Evolutionary conservation across 2,329 filamentous ascomycete genomes (phyloP).

Genomic region (Dothideomycetes sp.): DNA sequence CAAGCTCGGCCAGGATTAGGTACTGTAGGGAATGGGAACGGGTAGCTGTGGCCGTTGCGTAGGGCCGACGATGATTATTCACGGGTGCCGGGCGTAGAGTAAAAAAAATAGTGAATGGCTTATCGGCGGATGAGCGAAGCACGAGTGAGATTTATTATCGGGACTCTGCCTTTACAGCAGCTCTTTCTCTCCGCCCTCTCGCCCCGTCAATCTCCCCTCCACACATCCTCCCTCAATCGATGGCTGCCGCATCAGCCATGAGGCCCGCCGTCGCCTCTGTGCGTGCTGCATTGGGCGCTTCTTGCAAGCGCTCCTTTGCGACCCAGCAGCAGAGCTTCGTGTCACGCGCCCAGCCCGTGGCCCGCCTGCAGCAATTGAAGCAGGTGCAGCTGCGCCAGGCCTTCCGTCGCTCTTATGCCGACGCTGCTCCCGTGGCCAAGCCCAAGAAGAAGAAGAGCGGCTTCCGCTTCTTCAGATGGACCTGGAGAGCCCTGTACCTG

Average conservation of each 20-base stretch:
- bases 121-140: slow-evolving; percentile 3
- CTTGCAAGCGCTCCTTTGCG: slow-evolving; percentile 19
- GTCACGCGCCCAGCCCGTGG: slow-evolving; percentile 12
- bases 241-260: slow-evolving; percentile 13
- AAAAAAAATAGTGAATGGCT: background rate
- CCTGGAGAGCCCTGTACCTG: slow-evolving; percentile 75
- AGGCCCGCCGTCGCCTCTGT: slow-evolving; percentile 17
- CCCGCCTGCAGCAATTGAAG: slow-evolving; percentile 13
- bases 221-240: slow-evolving; percentile 1
- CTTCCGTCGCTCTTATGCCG: slow-evolving; percentile 26
- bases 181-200: slow-evolving; percentile 4
- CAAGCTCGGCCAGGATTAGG: too few species aligned
- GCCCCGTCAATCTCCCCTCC: background rate
- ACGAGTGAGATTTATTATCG: slow-evolving; percentile 1
- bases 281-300: slow-evolving; percentile 18
- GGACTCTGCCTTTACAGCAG: slow-evolving; percentile 1
- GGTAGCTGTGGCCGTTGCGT: too few species aligned
- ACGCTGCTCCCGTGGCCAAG: slow-evolving; percentile 19
- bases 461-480: slow-evolving; percentile 65
- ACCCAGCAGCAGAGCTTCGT: slow-evolving; percentile 18
- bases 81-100: background rate
- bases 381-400: slow-evolving; percentile 18
- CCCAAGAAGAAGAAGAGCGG: slow-evolving; percentile 40
- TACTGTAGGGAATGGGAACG: too few species aligned
- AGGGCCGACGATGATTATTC: background rate